Conservation (phyloP, 352 stramenopile species). For the Thalassiosira pacifica region DNA sequence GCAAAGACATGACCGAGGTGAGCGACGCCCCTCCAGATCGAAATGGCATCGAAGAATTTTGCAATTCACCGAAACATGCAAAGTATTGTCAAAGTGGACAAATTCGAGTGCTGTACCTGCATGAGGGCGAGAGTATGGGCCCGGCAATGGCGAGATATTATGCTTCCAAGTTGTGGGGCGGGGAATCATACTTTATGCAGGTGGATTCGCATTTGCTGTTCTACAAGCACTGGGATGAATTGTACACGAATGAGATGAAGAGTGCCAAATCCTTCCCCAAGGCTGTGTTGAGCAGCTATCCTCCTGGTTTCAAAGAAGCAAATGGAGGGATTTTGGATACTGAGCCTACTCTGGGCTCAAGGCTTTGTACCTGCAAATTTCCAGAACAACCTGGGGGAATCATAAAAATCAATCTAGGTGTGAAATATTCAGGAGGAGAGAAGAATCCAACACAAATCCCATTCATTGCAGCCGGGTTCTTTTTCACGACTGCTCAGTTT, state of each 20-base stretch:
- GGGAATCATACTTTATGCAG: constrained; percentile 88
- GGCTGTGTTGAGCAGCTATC: constrained; percentile 72
- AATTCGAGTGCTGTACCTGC: constrained; percentile 86
- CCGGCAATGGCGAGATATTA: constrained; percentile 88
- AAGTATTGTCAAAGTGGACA: constrained; percentile 81
- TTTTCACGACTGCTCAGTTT: constrained; percentile 83
- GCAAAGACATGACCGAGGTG: constrained; percentile 65
- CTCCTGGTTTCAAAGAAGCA: constrained; percentile 65
- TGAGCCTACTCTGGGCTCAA: constrained; percentile 36
- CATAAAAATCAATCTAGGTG: constrained; percentile 76
- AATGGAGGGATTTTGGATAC: constrained; percentile 66
- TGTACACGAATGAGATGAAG: constrained; percentile 75
- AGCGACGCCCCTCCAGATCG: constrained; percentile 81
- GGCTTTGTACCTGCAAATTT: constrained; percentile 68
- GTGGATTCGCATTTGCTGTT: constrained; percentile 88
- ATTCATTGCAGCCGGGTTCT: constrained; percentile 88
- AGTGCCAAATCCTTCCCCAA: constrained; percentile 68
- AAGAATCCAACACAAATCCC: constrained; percentile 64
- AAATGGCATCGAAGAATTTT: constrained; percentile 89
- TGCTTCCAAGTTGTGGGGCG: constrained; percentile 82
- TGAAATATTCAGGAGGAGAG: constrained; percentile 53
- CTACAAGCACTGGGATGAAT: constrained; percentile 73
- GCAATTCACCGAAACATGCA: constrained; percentile 61
- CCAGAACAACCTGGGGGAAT: constrained; percentile 76
- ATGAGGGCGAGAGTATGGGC: constrained; percentile 88